phyloP scores from a whole-genome alignment of 257 asterid species.

The Lycium ferocissimum region DNA sequence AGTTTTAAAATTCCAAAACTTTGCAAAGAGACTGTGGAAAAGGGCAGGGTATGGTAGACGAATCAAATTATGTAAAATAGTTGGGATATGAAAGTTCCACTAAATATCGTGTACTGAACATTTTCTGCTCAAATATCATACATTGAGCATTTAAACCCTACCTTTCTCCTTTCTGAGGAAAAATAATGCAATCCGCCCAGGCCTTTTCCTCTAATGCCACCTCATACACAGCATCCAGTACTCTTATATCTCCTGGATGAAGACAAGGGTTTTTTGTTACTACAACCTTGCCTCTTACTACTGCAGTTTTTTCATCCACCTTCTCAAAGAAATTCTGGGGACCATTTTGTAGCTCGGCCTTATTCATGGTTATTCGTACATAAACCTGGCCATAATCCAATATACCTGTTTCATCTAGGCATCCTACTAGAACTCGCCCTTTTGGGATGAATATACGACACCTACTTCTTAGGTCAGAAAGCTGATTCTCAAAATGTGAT shows the following conservation, averaged over 20 bases:
- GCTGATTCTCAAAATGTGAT: conserved; percentile 72
- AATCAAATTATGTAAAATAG: neutral
- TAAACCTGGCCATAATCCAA: conserved; percentile 90
- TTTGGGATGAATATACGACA: conserved; percentile 79
- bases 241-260: conserved; percentile 95
- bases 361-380: conserved; percentile 67
- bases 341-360: conserved; percentile 52
- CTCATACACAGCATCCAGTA: conserved; percentile 85
- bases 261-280: conserved; percentile 97
- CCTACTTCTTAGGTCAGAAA: conserved; percentile 78
- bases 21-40: neutral
- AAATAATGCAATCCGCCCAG: conserved; percentile 77
- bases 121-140: conserved; percentile 21
- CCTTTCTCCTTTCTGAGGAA: conserved; percentile 94
- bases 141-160: conserved; percentile 28
- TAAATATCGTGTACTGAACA: neutral
- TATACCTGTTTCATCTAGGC: conserved; percentile 75
- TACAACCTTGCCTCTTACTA: conserved; percentile 77
- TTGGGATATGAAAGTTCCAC: conserved; percentile 13
- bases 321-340: conserved; percentile 56
- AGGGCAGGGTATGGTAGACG: neutral
- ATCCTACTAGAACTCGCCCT: conserved; percentile 85
- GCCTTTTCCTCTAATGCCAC: conserved; percentile 57
- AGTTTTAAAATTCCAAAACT: conserved; percentile 12
- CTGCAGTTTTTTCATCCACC: conserved; percentile 63